phyloP scores from a whole-genome alignment of 768 basidiomycete species.

The Postia placenta region DNA sequence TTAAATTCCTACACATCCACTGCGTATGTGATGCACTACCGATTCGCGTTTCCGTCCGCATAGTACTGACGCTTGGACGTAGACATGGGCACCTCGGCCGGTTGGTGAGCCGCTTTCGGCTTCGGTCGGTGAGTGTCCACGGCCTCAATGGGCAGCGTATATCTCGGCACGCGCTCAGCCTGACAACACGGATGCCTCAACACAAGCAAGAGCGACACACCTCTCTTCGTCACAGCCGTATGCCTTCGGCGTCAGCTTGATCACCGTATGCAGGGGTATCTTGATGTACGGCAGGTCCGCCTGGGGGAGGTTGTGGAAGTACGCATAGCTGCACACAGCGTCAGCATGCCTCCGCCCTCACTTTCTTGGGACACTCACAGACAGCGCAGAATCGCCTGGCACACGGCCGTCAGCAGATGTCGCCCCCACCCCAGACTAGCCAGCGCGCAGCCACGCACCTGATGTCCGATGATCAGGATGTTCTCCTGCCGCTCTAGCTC shows the following conservation, averaged over 20 bases:
- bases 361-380: constrained; percentile 42
- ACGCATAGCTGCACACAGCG: constrained; percentile 70
- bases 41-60: constrained; percentile 6
- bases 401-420: too few relatives aligned
- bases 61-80: constrained; percentile 19
- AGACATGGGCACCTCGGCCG: not conserved
- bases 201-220: constrained; percentile 29
- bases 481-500: constrained; percentile 98
- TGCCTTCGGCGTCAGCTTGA: constrained; percentile 96
- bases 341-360: too few relatives aligned
- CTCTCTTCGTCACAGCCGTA: constrained; percentile 98
- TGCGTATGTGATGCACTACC: too few relatives aligned
- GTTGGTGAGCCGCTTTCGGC: constrained; percentile 19
- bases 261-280: constrained; percentile 94
- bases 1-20: too few relatives aligned
- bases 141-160: constrained; percentile 83
- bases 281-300: constrained; percentile 96
- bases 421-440: too few relatives aligned
- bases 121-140: constrained; percentile 90
- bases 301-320: constrained; percentile 90
- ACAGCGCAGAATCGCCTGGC: constrained; percentile 72
- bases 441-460: constrained; percentile 35
- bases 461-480: constrained; percentile 94
- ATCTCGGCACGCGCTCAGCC: constrained; percentile 43
- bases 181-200: too few relatives aligned